Evolutionary conservation across 208 protist species (phyloP), one percentile per base, ranked within the genome.

Genomic region (Crithidia acanthocephali): DNA sequence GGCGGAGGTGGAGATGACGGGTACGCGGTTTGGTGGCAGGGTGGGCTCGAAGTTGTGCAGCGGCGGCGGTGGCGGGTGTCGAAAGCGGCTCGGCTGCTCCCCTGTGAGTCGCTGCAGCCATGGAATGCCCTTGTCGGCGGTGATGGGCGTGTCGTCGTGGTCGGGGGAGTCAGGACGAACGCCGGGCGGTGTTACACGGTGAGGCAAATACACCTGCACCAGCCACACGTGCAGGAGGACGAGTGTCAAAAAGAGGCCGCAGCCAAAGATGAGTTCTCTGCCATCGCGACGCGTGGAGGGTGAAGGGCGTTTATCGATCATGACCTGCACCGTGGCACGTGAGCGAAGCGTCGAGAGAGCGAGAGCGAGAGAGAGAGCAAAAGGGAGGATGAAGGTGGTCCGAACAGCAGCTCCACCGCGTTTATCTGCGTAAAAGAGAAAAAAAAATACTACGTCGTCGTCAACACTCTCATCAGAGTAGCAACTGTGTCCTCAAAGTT

Each of bases 41-140:
- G 72, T 77, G 7, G 72, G 64, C 48, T 67, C 72, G 18, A 67
- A 67, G 72, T 77, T 77, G 63, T 77, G 72, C 48, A 77, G 72
- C 59, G 63, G 72, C 33, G 72, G 72, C 20, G 72, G 72, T 3
- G 71, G 71, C 37, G 56, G 52, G 28, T 64, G 32, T 6, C 27
- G 6, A 8, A 44, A 51, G 32, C 9, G 47, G 53, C 33, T 64
- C n/a, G 48, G 16, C 35, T 5, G 23, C 13, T 9, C 15, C 18
- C 35, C 52, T 2, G 8, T 9, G 13, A 35, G 9, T 37, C 51
- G 35, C 25, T 51, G 59, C 6, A 40, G 8, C 52, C 53, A 61
- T 9, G 51, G 22, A 8, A 10, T 32, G 8, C 25, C 51, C 4
- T 69, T 69, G 2, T 51, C 64, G 16, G 33, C 9, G 1, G 3